Percentiles rank a stretch among this genome's conserved stretches.
These are phyloP conservation scores for Xylariaceae sp. DNA, from an alignment of 2,329 filamentous ascomycete species.

Conservation along the genomic window DNA sequence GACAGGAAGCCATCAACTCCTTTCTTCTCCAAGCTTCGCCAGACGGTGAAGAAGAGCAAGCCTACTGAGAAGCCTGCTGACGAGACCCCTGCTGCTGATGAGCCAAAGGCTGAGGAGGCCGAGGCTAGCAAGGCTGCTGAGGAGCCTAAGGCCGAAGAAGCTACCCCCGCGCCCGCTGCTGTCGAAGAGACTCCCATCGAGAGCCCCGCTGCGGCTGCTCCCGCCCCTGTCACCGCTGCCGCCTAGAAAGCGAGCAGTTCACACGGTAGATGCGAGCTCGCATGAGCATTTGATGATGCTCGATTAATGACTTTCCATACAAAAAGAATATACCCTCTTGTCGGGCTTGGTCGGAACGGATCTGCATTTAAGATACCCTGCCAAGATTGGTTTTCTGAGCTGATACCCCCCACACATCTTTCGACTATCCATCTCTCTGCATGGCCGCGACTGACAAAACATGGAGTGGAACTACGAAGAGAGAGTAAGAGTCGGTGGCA, in stretches of 20 bases:
- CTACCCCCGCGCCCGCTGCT: slow-evolving; percentile 10
- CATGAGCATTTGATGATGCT: slow-evolving; percentile 12
- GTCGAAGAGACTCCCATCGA: slow-evolving; percentile 25
- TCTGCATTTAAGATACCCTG: slow-evolving; percentile 38
- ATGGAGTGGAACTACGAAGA: slow-evolving; percentile 22
- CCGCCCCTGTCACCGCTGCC: slow-evolving; percentile 32
- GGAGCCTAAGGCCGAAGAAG: slow-evolving; percentile 19
- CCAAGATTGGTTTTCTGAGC: slow-evolving; percentile 33
- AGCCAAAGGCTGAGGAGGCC: slow-evolving; percentile 23
- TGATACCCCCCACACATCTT: slow-evolving; percentile 31
- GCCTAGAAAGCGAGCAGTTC: slow-evolving; percentile 28
- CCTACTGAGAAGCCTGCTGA: slow-evolving; percentile 25
- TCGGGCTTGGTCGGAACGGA: slow-evolving; percentile 34
- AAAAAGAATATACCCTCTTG: slow-evolving; percentile 29
- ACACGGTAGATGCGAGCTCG: slow-evolving; percentile 15
- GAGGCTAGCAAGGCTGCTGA: slow-evolving; percentile 22
- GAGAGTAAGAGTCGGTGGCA: slow-evolving; percentile 24
- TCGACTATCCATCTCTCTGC: slow-evolving; percentile 21
- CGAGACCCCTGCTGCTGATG: slow-evolving; percentile 24
- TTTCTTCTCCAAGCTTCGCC: slow-evolving; percentile 55
- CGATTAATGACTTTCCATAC: slow-evolving; percentile 28
- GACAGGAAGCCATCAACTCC: slow-evolving; percentile 53
- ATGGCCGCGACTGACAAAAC: slow-evolving; percentile 18
- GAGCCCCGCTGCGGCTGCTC: slow-evolving; percentile 25
- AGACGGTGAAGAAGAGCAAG: slow-evolving; percentile 35